Evolutionary conservation across 2,329 filamentous ascomycete species (phyloP).

Genomic region (Botrytis pseudocinerea): DNA sequence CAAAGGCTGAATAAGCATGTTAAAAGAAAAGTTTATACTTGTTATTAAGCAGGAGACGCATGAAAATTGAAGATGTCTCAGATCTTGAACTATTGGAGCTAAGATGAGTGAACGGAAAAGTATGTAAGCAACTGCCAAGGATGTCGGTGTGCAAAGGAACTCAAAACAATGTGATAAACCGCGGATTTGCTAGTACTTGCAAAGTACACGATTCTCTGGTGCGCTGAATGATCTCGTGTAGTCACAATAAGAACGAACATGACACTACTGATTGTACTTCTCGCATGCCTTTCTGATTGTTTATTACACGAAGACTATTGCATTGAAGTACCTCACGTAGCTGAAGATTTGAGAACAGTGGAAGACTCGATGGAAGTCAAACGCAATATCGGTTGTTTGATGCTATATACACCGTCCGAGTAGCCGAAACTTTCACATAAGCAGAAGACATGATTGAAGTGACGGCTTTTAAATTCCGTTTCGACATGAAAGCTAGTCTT

Average conservation of each 20-base stretch:
- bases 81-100: not conserved
- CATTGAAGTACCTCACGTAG: not conserved
- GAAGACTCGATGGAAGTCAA: not conserved
- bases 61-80: constrained; percentile 10
- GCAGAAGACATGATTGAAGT: not conserved
- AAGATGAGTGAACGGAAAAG: not conserved
- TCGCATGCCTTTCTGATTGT: not conserved
- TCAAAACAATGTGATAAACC: not conserved
- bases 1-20: not conserved
- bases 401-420: not conserved
- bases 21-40: not conserved
- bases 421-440: not conserved
- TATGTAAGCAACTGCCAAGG: not conserved
- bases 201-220: not conserved
- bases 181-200: not conserved
- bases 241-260: not conserved
- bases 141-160: not conserved
- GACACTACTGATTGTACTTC: not conserved
- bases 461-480: not conserved
- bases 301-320: not conserved
- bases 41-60: constrained; percentile 1
- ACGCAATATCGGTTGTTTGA: not conserved
- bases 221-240: not conserved
- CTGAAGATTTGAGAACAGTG: not conserved
- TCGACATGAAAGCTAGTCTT: not conserved